Base-by-base conservation (phyloP, 805 yeast species). In the Ogataea minuta region DNA sequence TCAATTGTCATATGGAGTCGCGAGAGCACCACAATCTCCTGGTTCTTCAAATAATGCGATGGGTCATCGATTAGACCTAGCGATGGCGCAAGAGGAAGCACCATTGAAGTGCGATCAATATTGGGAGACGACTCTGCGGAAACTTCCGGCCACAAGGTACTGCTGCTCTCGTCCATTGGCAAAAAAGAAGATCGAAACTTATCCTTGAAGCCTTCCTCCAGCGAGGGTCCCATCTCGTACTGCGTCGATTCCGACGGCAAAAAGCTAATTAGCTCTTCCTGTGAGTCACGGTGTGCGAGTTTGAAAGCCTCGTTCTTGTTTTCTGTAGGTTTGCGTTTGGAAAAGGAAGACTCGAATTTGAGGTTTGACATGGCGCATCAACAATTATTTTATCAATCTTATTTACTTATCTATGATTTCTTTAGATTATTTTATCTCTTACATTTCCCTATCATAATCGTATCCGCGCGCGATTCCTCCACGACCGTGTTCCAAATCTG, bases 381-480 rank as follows among this genome's bases (percentile, higher is more conserved):
- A 6, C 17, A 30, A 10, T 30, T 17, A 31, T 31, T 26, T 19
- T 6, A 19, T 19, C 8, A 19, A 28, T 6, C 7, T 14, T 7
- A 7, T 14, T 28, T 6, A 25, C 7, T 13, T 6, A n/a, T 25
- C 15, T 13, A n/a, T 25, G 9, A n/a, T n/a, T n/a, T n/a, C n/a
- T 21, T 13, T 16, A 26, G 17, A 23, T 21, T 9, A 1, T 32
- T 19, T 6, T 13, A 6, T 11, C 23, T 32, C 13, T 27, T 26
- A 20, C 16, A 42, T 31, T 20, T 36, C 48, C 38, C 48, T 55
- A 48, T 72, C 76, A 36, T 59, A 65, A 31, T 69, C 74, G 53
- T 91, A 93, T 2, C 93, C 95, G 49, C 98, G 71, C 2, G 99
- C 99, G 40, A 91, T 77, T 27, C 99, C 99, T 2, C 76, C 70